These are phyloP conservation scores for Rhododendron kiyosumense DNA, from an alignment of 148 eudicot species.

Conservation along the genomic window DNA sequence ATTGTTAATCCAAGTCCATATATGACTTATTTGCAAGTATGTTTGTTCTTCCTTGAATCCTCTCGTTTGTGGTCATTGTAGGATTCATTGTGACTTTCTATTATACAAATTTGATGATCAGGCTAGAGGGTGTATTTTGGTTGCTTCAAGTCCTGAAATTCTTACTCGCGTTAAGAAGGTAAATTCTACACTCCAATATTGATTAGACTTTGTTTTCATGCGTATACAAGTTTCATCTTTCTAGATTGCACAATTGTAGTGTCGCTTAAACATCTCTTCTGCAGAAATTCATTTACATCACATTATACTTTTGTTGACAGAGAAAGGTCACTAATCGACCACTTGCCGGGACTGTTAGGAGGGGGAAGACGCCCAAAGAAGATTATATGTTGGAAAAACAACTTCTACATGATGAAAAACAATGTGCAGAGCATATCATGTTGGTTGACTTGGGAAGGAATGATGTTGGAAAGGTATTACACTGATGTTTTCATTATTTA, in stretches of 20 bases:
- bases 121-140: conserved; percentile 96
- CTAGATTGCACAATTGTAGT: background rate
- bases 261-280: background rate
- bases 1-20: conserved; percentile 99
- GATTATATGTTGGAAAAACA: conserved; percentile 81
- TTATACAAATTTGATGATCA: conserved; percentile 23
- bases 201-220: background rate
- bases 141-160: conserved; percentile 99
- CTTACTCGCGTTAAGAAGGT: conserved; percentile 94
- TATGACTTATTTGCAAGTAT: conserved; percentile 91
- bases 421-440: conserved; percentile 97
- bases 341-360: conserved; percentile 87
- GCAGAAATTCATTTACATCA: background rate
- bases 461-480: conserved; percentile 91
- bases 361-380: conserved; percentile 93
- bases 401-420: conserved; percentile 84
- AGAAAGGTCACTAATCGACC: conserved; percentile 82
- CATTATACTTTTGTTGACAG: conserved; percentile 32
- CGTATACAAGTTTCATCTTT: background rate
- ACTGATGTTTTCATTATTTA: background rate
- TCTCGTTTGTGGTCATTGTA: background rate
- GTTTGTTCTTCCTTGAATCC: conserved; percentile 10
- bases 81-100: background rate
- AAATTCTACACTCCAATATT: background rate
- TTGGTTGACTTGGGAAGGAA: conserved; percentile 98